Evolutionary conservation across 495 filamentous ascomycete species (phyloP).

Genomic region (Immersiella caudata): DNA sequence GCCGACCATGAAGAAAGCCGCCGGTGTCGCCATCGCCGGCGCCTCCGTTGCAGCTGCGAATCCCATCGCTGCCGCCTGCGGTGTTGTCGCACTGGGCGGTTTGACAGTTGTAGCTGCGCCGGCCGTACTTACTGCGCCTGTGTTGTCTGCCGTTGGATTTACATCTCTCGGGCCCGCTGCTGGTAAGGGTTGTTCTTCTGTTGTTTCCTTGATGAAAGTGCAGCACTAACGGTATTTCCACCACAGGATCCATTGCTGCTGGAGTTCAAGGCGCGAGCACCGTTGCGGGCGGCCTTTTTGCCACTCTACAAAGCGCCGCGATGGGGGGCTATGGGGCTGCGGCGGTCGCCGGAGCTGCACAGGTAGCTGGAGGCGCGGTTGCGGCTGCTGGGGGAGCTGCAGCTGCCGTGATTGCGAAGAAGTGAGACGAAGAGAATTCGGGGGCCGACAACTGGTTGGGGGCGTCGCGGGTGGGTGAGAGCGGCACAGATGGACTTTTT

Average conservation of each 20-base stretch:
- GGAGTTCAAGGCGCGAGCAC: constrained; percentile 23
- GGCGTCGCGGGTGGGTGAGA: too few species aligned
- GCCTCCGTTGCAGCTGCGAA: background rate
- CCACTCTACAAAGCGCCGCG: constrained; percentile 25
- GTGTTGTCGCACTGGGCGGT: background rate
- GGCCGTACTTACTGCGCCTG: constrained; percentile 3
- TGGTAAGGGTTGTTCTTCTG: constrained; percentile 10
- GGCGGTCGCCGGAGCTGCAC: constrained; percentile 3
- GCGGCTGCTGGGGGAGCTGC: background rate
- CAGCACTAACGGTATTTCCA: background rate
- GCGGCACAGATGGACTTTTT: too few species aligned
- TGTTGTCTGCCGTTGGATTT: constrained; percentile 13
- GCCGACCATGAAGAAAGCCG: background rate
- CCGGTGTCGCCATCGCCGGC: background rate
- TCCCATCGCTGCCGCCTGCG: background rate
- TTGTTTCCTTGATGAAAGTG: too few species aligned
- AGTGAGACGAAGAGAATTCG: background rate
- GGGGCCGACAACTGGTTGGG: background rate
- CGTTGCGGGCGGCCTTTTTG: constrained; percentile 23
- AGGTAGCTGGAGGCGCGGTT: background rate
- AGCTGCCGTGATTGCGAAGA: background rate
- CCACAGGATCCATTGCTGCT: constrained; percentile 26
- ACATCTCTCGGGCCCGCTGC: constrained; percentile 2
- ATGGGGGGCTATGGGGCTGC: constrained; percentile 24
- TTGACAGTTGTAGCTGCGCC: constrained; percentile 14